These are phyloP conservation scores for Termitomyces sp. DNA, from an alignment of 768 basidiomycete species.

Conservation along the genomic window DNA sequence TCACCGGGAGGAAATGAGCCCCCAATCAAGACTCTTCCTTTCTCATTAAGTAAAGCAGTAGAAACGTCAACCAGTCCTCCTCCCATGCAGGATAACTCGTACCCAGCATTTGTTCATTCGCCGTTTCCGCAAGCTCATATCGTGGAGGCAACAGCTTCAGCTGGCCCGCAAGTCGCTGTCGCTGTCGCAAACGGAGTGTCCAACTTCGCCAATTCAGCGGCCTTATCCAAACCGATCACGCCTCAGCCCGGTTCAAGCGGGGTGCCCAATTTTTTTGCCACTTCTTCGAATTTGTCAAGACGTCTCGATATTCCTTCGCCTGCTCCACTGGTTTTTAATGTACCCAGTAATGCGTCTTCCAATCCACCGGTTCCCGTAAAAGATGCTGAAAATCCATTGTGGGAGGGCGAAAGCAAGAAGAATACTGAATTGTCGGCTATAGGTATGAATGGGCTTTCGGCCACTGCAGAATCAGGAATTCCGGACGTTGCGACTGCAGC, in stretches of 20 bases:
- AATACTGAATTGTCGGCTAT: conserved; percentile 3
- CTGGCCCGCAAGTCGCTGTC: neutral
- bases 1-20: conserved; percentile 51
- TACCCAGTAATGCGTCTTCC: conserved; percentile 4
- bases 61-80: conserved; percentile 16
- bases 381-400: conserved; percentile 38
- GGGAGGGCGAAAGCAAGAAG: conserved; percentile 33
- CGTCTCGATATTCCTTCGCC: conserved; percentile 24
- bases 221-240: neutral
- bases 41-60: conserved; percentile 47
- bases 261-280: conserved; percentile 64
- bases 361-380: conserved; percentile 24
- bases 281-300: conserved; percentile 41
- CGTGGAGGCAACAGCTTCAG: neutral
- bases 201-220: neutral
- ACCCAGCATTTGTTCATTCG: neutral
- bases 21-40: conserved; percentile 60
- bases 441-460: neutral
- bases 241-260: conserved; percentile 8
- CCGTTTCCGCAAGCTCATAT: neutral
- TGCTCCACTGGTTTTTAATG: conserved; percentile 19
- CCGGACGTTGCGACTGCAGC: neutral
- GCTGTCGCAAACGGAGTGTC: neutral
- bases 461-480: neutral
- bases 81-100: neutral